Evolutionary conservation across 805 yeast genomes (phyloP).

Genomic region (Wickerhamomyces sydowiorum): DNA sequence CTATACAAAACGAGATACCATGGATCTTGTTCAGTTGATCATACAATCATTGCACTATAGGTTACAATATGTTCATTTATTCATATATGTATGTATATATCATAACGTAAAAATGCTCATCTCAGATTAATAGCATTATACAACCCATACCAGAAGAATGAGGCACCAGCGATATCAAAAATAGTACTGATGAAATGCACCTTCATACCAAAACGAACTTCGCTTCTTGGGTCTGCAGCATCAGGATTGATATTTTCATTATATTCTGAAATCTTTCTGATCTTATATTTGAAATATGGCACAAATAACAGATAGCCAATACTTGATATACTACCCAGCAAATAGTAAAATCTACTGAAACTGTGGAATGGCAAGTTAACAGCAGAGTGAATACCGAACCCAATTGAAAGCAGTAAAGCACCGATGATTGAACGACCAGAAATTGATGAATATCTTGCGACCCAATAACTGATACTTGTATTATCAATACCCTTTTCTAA

Average conservation of each 20-base stretch:
- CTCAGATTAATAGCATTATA: constrained; percentile 7
- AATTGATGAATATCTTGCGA: constrained; percentile 4
- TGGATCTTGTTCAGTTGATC: background rate
- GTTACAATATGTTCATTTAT: too few species aligned
- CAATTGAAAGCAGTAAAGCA: constrained; percentile 8
- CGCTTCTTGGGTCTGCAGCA: constrained; percentile 9
- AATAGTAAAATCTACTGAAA: constrained; percentile 13
- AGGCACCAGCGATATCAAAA: constrained; percentile 11
- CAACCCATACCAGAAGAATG: constrained; percentile 11
- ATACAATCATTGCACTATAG: background rate
- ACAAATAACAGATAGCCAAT: constrained; percentile 9
- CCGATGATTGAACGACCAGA: constrained; percentile 8
- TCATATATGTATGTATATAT: too few species aligned
- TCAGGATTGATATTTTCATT: constrained; percentile 2
- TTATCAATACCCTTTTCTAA: constrained; percentile 9
- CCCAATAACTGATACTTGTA: constrained; percentile 12
- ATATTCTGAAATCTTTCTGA: constrained; percentile 5
- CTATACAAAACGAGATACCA: too few species aligned
- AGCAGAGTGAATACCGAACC: constrained; percentile 11
- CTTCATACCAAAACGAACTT: constrained; percentile 7
- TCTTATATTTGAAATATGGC: constrained; percentile 13
- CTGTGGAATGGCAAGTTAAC: constrained; percentile 9
- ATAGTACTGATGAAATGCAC: constrained; percentile 10
- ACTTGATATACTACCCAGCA: constrained; percentile 10
- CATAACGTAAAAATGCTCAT: too few species aligned